Evolutionary conservation across 2,329 filamentous ascomycete species (phyloP).

Genomic region (Camillea tinctor): DNA sequence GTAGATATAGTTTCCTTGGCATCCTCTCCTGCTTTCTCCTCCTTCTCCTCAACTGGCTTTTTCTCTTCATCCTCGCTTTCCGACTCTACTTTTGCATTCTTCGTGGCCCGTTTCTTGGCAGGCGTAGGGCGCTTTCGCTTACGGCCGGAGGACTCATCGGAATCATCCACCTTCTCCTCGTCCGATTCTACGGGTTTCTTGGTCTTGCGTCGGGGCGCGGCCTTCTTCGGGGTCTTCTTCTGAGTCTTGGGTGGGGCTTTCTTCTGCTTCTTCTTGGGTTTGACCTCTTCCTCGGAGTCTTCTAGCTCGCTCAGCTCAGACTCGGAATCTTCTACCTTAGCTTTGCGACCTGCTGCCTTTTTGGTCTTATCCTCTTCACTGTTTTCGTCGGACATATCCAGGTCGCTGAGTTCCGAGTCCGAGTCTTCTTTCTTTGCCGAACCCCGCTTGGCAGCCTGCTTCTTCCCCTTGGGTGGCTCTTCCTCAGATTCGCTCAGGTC

Average conservation of each 20-base stretch:
- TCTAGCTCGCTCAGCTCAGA: slow-evolving; percentile 26
- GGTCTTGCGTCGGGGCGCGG: slow-evolving; percentile 24
- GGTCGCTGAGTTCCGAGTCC: slow-evolving; percentile 20
- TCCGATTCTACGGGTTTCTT: slow-evolving; percentile 31
- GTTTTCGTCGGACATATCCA: neutral
- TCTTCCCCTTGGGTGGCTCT: slow-evolving; percentile 18
- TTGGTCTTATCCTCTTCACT: neutral
- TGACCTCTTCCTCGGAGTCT: slow-evolving; percentile 29
- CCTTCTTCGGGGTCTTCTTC: slow-evolving; percentile 23
- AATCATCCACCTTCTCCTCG: slow-evolving; percentile 29
- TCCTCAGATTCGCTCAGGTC: slow-evolving; percentile 28
- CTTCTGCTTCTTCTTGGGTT: slow-evolving; percentile 14
- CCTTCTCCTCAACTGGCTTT: slow-evolving; percentile 10
- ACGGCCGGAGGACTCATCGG: slow-evolving; percentile 10
- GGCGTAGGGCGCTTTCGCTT: slow-evolving; percentile 28
- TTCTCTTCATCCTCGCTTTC: slow-evolving; percentile 23
- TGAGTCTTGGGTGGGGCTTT: slow-evolving; percentile 15
- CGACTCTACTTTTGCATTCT: slow-evolving; percentile 26
- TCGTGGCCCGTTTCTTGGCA: slow-evolving; percentile 18
- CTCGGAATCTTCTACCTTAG: slow-evolving; percentile 21
- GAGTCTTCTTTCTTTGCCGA: slow-evolving; percentile 18
- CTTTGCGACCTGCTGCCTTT: neutral
- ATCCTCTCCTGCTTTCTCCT: slow-evolving; percentile 11
- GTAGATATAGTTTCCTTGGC: slow-evolving; percentile 8
- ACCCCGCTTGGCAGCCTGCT: slow-evolving; percentile 13